Conservation (phyloP, 495 filamentous ascomycete species). For the Annulohypoxylon moriforme region DNA sequence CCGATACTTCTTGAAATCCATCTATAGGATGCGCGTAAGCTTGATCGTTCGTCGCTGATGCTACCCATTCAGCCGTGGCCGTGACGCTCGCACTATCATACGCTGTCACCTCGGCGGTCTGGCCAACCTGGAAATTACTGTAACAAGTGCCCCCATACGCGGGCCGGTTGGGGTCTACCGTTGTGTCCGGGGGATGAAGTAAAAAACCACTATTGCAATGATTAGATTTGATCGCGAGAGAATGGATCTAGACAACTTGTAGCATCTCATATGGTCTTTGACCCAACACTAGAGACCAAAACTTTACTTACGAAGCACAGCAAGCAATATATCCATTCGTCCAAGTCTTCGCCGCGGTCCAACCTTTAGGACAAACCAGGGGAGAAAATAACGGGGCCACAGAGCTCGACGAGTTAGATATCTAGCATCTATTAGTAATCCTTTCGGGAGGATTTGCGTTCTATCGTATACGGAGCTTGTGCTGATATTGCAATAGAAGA, state of each 20-base stretch:
- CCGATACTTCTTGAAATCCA: conserved; percentile 17
- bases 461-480: background rate
- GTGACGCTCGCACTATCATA: conserved; percentile 34
- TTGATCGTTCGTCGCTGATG: conserved; percentile 32
- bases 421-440: conserved; percentile 20
- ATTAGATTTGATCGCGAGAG: conserved; percentile 14
- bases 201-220: conserved; percentile 29
- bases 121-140: conserved; percentile 25
- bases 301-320: conserved; percentile 38
- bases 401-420: conserved; percentile 26
- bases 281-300: background rate
- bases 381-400: conserved; percentile 39
- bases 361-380: conserved; percentile 33
- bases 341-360: conserved; percentile 30
- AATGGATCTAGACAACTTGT: background rate
- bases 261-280: background rate
- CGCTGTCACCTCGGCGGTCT: conserved; percentile 30
- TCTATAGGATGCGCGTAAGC: conserved; percentile 40
- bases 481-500: background rate
- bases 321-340: conserved; percentile 40
- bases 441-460: background rate
- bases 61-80: conserved; percentile 24
- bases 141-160: conserved; percentile 42
- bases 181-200: conserved; percentile 21
- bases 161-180: conserved; percentile 33